These are phyloP conservation scores for Yamadazyma scolyti DNA, from an alignment of 805 yeast species.

Conservation along the genomic window DNA sequence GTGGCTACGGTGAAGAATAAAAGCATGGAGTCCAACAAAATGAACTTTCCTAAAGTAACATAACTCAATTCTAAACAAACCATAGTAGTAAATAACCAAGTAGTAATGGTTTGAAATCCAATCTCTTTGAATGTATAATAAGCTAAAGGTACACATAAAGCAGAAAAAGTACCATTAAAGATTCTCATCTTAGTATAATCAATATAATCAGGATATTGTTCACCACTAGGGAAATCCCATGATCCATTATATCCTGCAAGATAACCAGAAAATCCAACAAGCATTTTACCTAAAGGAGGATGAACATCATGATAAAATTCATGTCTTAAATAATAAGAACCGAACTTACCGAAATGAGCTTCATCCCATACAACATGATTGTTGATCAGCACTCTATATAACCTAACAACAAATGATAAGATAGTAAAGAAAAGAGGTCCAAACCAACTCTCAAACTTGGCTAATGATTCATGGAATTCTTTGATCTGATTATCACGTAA, in stretches of 20 bases:
- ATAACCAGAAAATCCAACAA: slow-evolving; percentile 74
- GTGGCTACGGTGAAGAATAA: slow-evolving; percentile 78
- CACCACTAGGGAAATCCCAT: slow-evolving; percentile 72
- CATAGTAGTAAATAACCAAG: slow-evolving; percentile 59
- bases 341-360: slow-evolving; percentile 86
- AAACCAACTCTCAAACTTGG: slow-evolving; percentile 33
- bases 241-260: slow-evolving; percentile 79
- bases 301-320: slow-evolving; percentile 85
- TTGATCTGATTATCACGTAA: slow-evolving; percentile 17
- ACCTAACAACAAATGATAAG: slow-evolving; percentile 62
- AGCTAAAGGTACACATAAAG: slow-evolving; percentile 65
- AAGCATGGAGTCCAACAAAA: slow-evolving; percentile 72
- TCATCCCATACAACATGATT: slow-evolving; percentile 81
- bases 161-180: slow-evolving; percentile 67
- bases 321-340: slow-evolving; percentile 72
- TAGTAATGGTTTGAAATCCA: slow-evolving; percentile 46
- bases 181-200: slow-evolving; percentile 65
- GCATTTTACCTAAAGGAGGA: slow-evolving; percentile 82
- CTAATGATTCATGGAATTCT: slow-evolving; percentile 25
- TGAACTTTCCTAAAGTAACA: slow-evolving; percentile 69
- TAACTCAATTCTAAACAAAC: slow-evolving; percentile 66
- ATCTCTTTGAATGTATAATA: slow-evolving; percentile 64
- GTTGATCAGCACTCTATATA: slow-evolving; percentile 54
- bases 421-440: slow-evolving; percentile 67
- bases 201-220: slow-evolving; percentile 54